phyloP scores from a whole-genome alignment of 768 basidiomycete genomes.

The Hortiboletus flavorubellus region DNA sequence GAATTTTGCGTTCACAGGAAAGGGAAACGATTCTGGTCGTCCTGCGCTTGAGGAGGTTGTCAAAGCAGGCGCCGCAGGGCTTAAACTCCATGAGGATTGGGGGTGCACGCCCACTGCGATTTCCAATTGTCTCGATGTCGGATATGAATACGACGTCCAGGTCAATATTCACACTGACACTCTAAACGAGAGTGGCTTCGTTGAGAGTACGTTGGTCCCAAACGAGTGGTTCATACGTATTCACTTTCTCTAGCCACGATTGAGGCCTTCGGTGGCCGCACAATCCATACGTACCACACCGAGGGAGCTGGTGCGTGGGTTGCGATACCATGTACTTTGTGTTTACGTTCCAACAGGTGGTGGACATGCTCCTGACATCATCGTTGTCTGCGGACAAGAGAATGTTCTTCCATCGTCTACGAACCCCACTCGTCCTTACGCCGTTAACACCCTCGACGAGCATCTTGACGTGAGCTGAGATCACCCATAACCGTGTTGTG shows the following conservation, averaged over 20 bases:
- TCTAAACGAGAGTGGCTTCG: conserved; percentile 95
- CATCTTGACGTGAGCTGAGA: conserved; percentile 81
- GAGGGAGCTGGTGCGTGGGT: conserved; percentile 79
- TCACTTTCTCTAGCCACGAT: conserved; percentile 62
- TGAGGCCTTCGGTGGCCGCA: conserved; percentile 81
- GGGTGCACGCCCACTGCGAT: conserved; percentile 87
- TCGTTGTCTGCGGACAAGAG: conserved; percentile 86
- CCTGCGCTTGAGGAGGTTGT: conserved; percentile 77
- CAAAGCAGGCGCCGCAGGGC: conserved; percentile 77
- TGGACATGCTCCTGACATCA: conserved; percentile 97
- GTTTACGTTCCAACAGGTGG: conserved; percentile 50
- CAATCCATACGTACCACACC: conserved; percentile 96
- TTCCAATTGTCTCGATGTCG: conserved; percentile 70
- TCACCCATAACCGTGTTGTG: not conserved
- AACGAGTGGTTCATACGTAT: not conserved
- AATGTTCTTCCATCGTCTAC: conserved; percentile 97
- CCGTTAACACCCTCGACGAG: conserved; percentile 90
- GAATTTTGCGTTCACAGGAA: conserved; percentile 95
- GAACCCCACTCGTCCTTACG: conserved; percentile 92
- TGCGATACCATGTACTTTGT: not conserved
- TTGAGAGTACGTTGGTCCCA: conserved; percentile 65
- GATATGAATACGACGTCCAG: conserved; percentile 92
- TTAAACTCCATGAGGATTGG: conserved; percentile 99
- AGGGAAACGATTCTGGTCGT: conserved; percentile 87
- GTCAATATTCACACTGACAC: conserved; percentile 96